A percentile compares a stretch with the other conserved stretches of the same genome.
Conservation (phyloP, 257 asterid genomes). For the Anisodus tanguticus region DNA sequence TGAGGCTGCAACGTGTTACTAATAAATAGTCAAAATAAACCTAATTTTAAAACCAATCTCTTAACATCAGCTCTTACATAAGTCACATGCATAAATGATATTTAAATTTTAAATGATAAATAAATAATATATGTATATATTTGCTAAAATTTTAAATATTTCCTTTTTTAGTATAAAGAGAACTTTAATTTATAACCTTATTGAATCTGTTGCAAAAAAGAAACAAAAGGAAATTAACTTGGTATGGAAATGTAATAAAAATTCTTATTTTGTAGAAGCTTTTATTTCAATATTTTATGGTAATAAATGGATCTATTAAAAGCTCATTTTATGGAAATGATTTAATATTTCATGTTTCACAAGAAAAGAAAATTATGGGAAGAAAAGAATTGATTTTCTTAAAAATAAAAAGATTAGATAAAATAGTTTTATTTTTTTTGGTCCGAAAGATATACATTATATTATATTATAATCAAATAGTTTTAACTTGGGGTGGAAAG, state of each 20-base stretch:
- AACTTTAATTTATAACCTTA: not conserved
- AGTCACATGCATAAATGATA: conserved; percentile 19
- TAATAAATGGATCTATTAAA: not conserved
- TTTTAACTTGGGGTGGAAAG: too few species aligned
- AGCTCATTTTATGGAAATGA: too few species aligned
- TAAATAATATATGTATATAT: not conserved
- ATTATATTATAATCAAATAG: too few species aligned
- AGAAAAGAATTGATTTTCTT: too few species aligned
- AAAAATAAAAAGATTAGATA: too few species aligned
- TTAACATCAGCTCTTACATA: conserved; percentile 28
- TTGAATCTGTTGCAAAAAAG: not conserved
- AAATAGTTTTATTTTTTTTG: too few species aligned
- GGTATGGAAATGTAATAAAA: not conserved
- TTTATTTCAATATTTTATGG: not conserved
- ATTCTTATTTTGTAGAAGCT: too few species aligned
- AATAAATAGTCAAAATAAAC: not conserved
- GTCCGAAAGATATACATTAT: too few species aligned
- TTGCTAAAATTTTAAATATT: not conserved
- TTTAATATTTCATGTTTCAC: not conserved
- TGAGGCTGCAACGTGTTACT: conserved; percentile 7
- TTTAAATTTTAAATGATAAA: not conserved
- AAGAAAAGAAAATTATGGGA: too few species aligned
- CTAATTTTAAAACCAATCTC: not conserved
- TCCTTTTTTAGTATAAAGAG: too few species aligned
- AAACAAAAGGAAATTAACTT: too few species aligned